Evolutionary conservation across 192 early-diverging fungal genomes (phyloP).

Genomic region (Umbelopsis sp.): DNA sequence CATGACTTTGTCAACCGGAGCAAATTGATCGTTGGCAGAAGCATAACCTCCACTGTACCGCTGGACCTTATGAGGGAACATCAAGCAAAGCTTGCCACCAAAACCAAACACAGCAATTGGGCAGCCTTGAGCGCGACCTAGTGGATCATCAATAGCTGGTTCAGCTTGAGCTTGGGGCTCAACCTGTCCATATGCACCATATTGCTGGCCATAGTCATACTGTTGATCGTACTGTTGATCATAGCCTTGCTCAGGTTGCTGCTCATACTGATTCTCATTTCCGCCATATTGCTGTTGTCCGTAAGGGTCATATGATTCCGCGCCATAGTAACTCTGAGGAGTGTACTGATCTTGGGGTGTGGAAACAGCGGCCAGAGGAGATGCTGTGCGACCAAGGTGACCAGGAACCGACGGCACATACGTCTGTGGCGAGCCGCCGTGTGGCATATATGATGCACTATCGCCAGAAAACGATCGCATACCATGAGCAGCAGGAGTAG

Average conservation of each 20-base stretch:
- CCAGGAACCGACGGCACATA: not conserved
- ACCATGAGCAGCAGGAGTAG: conserved; percentile 39
- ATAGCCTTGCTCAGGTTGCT: not conserved
- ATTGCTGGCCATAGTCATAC: not conserved
- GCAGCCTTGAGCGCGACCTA: conserved; percentile 49
- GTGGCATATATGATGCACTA: not conserved
- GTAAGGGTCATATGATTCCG: not conserved
- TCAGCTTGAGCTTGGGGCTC: not conserved
- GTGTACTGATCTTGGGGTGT: not conserved
- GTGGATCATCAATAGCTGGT: conserved; percentile 32
- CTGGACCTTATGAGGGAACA: conserved; percentile 68
- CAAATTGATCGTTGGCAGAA: conserved; percentile 25
- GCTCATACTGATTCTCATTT: not conserved
- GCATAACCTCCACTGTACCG: conserved; percentile 37
- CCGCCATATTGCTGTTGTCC: not conserved
- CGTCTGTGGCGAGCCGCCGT: not conserved
- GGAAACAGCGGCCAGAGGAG: not conserved
- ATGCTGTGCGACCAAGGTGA: not conserved
- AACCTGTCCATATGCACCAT: not conserved
- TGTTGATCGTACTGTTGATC: not conserved
- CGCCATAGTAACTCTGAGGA: conserved; percentile 8
- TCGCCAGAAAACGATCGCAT: not conserved
- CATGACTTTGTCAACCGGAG: conserved; percentile 44
- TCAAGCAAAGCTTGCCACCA: conserved; percentile 69
- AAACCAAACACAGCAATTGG: conserved; percentile 77